Percentiles rank a stretch among this genome's conserved stretches.
Evolutionary conservation across 2,329 filamentous ascomycete species (phyloP).

Genomic region (Monosporascus sp.): DNA sequence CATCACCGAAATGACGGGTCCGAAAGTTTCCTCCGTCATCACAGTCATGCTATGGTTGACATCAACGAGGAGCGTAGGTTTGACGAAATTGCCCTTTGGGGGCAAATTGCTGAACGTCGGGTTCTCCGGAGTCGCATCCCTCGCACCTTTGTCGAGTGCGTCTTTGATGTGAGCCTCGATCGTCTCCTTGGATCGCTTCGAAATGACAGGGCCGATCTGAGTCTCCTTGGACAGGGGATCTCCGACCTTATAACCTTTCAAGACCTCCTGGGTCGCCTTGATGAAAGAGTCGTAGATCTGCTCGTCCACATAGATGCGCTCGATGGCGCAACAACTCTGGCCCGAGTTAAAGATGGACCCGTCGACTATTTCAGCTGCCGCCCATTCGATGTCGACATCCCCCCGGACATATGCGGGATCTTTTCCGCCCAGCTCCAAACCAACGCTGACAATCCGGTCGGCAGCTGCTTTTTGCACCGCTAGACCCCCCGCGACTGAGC

Average conservation of each 20-base stretch:
- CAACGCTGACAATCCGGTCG: slow-evolving; percentile 78
- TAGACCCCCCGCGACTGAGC: slow-evolving; percentile 82
- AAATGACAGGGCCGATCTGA: slow-evolving; percentile 84
- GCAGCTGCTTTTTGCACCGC: slow-evolving; percentile 80
- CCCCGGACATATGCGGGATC: slow-evolving; percentile 84
- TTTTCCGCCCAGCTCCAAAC: slow-evolving; percentile 89
- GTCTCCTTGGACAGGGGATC: slow-evolving; percentile 76
- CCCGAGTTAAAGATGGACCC: slow-evolving; percentile 97
- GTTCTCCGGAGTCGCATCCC: slow-evolving; percentile 78
- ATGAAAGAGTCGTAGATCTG: slow-evolving; percentile 81
- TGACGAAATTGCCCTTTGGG: slow-evolving; percentile 79
- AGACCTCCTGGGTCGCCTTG: slow-evolving; percentile 70
- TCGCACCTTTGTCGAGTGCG: slow-evolving; percentile 76
- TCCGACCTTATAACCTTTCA: slow-evolving; percentile 79
- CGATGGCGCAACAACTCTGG: slow-evolving; percentile 93
- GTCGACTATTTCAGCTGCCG: slow-evolving; percentile 89
- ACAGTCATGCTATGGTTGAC: slow-evolving; percentile 80
- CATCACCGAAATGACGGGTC: slow-evolving; percentile 86
- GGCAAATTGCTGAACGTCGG: slow-evolving; percentile 68
- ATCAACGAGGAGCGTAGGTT: slow-evolving; percentile 73
- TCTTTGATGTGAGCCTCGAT: slow-evolving; percentile 79
- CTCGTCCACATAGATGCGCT: slow-evolving; percentile 86
- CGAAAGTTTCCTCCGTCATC: slow-evolving; percentile 94
- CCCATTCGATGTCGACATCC: slow-evolving; percentile 87
- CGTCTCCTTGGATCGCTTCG: slow-evolving; percentile 67